A percentile compares a stretch with the other conserved stretches of the same genome.
phyloP scores from a whole-genome alignment of 495 filamentous ascomycete species.

The Cairneyella variabilis region DNA sequence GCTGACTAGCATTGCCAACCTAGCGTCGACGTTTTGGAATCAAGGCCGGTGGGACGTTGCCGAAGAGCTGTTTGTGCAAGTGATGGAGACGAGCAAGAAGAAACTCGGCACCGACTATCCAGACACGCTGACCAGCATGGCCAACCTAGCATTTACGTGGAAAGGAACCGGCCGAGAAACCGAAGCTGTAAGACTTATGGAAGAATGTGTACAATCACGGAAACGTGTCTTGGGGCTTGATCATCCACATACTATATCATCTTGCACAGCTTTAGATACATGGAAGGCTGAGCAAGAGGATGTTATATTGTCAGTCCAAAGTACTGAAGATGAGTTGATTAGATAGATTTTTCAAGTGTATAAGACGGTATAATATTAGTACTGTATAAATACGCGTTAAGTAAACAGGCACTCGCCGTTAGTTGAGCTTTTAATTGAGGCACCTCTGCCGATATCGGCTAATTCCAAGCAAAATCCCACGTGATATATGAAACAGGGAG shows the following conservation, averaged over 20 bases:
- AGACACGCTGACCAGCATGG: conserved; percentile 32
- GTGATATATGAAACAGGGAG: background rate
- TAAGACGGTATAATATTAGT: conserved; percentile 6
- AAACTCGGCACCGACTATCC: conserved; percentile 17
- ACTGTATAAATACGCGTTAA: conserved; percentile 6
- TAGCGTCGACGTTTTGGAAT: conserved; percentile 27
- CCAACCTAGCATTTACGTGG: conserved; percentile 29
- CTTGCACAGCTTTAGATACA: conserved; percentile 8
- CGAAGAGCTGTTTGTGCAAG: conserved; percentile 25
- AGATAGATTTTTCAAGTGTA: conserved; percentile 7
- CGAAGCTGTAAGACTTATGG: conserved; percentile 11
- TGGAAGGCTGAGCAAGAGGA: conserved; percentile 17
- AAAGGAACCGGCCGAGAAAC: conserved; percentile 19
- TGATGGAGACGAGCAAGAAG: conserved; percentile 12
- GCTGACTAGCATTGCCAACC: conserved; percentile 27
- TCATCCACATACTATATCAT: conserved; percentile 9
- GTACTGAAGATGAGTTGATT: conserved; percentile 6
- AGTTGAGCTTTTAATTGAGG: conserved; percentile 3
- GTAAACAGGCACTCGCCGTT: background rate
- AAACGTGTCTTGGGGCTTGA: conserved; percentile 8
- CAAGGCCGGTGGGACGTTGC: conserved; percentile 10
- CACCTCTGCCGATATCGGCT: conserved; percentile 6
- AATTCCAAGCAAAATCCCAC: conserved; percentile 1
- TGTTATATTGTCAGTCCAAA: conserved; percentile 9
- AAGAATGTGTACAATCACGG: conserved; percentile 10